phyloP scores from a whole-genome alignment of 2,329 filamentous ascomycete species.

The Cercospora beticola region DNA sequence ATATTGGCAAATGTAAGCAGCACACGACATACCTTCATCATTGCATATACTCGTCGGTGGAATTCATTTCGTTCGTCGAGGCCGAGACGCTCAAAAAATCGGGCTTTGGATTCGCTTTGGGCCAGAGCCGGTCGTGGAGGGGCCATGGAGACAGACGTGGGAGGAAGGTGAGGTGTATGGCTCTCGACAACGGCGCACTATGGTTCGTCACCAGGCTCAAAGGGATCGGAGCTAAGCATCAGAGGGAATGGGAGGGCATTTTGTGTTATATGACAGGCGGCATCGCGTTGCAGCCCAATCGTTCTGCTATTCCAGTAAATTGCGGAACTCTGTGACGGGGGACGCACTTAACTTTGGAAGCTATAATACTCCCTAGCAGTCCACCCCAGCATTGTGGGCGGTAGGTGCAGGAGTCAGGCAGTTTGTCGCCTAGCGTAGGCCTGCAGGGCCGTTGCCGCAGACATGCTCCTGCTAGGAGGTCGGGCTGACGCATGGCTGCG shows the following conservation, averaged over 20 bases:
- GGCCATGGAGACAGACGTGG: conserved; percentile 27
- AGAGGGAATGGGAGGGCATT: conserved; percentile 1
- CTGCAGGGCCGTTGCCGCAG: conserved; percentile 23
- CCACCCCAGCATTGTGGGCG: conserved; percentile 24
- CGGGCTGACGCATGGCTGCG: conserved; percentile 23
- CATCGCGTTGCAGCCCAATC: conserved; percentile 14
- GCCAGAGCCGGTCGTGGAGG: conserved; percentile 39
- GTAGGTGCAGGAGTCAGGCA: conserved; percentile 27
- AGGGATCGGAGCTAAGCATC: not conserved
- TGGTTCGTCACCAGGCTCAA: conserved; percentile 2
- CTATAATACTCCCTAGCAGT: conserved; percentile 23
- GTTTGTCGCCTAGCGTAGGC: conserved; percentile 25
- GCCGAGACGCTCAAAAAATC: conserved; percentile 45
- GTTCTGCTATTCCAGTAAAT: conserved; percentile 22
- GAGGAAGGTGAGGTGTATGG: not conserved
- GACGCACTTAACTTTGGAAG: conserved; percentile 23
- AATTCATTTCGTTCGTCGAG: conserved; percentile 41
- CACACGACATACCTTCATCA: conserved; percentile 52
- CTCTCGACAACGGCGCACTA: conserved; percentile 6
- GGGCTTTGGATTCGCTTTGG: conserved; percentile 48
- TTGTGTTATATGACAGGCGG: conserved; percentile 5
- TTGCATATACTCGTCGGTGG: conserved; percentile 42
- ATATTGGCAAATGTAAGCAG: too few species aligned
- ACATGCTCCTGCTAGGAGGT: conserved; percentile 22
- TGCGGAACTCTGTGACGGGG: conserved; percentile 21